Evolutionary conservation across 2,329 filamentous ascomycete species (phyloP), one percentile per base, ranked within the genome.

Genomic region (Aspergillus pseudonomiae): DNA sequence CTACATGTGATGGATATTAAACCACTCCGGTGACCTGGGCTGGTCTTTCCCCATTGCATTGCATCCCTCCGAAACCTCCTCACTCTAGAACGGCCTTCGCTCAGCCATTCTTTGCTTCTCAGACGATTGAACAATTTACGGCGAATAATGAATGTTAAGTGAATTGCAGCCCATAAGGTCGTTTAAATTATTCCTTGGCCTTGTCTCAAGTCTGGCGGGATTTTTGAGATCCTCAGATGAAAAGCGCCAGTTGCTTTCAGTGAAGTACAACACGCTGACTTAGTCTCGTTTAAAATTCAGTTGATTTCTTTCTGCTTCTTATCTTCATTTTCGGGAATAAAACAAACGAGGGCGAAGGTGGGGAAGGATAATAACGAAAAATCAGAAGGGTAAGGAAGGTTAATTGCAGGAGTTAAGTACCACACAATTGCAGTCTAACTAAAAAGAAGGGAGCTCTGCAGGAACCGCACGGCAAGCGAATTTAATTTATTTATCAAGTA

Each of bases 381-480:
- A 48, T 28, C 21, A n/a, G 24, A 54, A 54, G 30, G 16, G 21
- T 19, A 54, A 14, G 11, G 32, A 21, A 30, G 24, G 24, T 16
- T n/a, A 19, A 52, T 19, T 32, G 14, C 45, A 14, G 7, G 28
- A n/a, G 19, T n/a, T 16, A 21, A 19, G 48, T 52, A 52, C 16
- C 28, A 19, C 58, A 45, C 21, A 34, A 21, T 32, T 48, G 39
- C 45, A 50, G 32, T 16, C 32, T 39, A 55, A 36, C 32, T 39
- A 26, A 39, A 39, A 55, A 55, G 24, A 39, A 39, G 7, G 16
- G 52, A 36, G 57, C 64, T 57, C 64, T 66, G 64, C 62, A 66
- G 62, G 64, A 65, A 65, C 63, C 63, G 19, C 52, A 63, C 63
- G 57, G 58, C 58, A 64, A 61, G 58, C 45, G 54, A 55, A 39